phyloP scores from a whole-genome alignment of 306 rosid species.

The Cucumis hystrix region DNA sequence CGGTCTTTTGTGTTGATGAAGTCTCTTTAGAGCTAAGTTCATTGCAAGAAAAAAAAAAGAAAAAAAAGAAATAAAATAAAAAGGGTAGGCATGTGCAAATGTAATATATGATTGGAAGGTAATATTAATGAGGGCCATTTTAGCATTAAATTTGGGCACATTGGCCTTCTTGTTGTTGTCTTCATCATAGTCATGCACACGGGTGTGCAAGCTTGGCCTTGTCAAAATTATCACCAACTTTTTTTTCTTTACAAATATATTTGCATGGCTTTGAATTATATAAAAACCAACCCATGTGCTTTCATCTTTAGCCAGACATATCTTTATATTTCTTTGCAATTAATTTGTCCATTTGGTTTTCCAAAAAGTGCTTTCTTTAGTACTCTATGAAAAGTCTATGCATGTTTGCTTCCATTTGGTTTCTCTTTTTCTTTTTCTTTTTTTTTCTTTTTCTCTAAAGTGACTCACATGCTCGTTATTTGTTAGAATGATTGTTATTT shows the following conservation, averaged over 20 bases:
- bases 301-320: constrained; percentile 4
- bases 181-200: background rate
- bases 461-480: too few species aligned
- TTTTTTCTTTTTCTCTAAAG: too few species aligned
- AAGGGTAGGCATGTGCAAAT: background rate
- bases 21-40: background rate
- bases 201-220: background rate
- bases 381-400: background rate
- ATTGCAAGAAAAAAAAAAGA: background rate
- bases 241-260: background rate
- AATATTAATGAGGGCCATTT: background rate
- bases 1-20: background rate
- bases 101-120: background rate
- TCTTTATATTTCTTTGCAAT: background rate
- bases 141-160: background rate
- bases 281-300: constrained; percentile 6
- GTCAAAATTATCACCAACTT: background rate
- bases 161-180: background rate
- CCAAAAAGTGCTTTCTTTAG: background rate
- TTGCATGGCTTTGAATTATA: background rate
- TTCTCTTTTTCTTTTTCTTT: background rate
- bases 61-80: background rate
- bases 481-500: too few species aligned
- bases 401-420: background rate
- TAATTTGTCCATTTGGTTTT: background rate